Evolutionary conservation across 176 grass and related monocot genomes (phyloP), one percentile per base, ranked within the genome.

Genomic region (Oryza meyeriana): DNA sequence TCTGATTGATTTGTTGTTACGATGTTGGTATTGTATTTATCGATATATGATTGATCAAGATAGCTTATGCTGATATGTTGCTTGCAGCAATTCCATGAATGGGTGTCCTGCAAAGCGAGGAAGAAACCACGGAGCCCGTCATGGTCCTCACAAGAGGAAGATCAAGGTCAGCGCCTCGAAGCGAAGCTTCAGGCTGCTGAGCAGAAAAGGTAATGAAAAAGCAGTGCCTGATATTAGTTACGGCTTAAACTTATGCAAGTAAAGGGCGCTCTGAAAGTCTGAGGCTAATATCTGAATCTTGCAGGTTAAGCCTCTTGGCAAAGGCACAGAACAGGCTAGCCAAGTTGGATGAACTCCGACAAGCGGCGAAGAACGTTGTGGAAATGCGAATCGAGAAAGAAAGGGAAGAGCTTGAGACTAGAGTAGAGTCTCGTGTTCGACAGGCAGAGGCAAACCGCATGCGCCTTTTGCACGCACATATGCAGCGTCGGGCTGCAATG

Each of bases 71-170:
- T 74, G n/a, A 47, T 57, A 82, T 65, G 71, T 59, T 48, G 24
- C 74, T 84, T 66, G 36, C 96, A 99, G 96, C 90, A 94, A 99
- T 99, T 95, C 77, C 83, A 92, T 78, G 93, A 99, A 38, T 99
- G 93, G 93, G 76, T 99, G 73, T 93, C 91, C 16, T 93, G 87
- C 80, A 99, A 99, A 88, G 96, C 96, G 55, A 93, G 96, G 83
- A 88, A 88, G 72, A 99, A 99, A 78, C 93, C 96, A 30, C 82
- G 92, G 68, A 99, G 96, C 64, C 96, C 96, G 2, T 99, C 93
- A 8, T 99, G 96, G 96, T 99, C 96, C 2, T 95, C 96, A 78
- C 96, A 99, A 75, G 96, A 95, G 76, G 96, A 99, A 29, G 93
- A 99, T 90, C 91, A 93, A 10, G 87, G 87, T 17, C 93, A 94